Conservation (phyloP, 805 yeast species). For the Schwanniomyces yamadae region DNA sequence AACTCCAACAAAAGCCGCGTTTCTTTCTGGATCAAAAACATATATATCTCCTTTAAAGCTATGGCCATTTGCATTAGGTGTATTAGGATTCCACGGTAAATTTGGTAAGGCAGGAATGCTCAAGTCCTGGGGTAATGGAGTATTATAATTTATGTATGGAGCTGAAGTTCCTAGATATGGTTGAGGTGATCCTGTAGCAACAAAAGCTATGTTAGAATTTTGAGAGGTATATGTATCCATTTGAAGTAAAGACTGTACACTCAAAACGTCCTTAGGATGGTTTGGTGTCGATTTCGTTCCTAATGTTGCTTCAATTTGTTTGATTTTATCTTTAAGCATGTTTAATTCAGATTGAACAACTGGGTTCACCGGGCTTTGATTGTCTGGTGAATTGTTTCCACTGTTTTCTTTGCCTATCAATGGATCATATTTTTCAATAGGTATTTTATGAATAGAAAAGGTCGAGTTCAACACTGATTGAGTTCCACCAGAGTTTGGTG, state of each 20-base stretch:
- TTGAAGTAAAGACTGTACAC: too few relatives aligned
- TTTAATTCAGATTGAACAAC: conserved; percentile 24
- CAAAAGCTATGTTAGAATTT: not conserved
- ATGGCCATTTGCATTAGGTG: not conserved
- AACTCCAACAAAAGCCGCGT: conserved; percentile 15
- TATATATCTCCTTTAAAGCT: not conserved
- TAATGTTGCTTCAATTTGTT: conserved; percentile 40
- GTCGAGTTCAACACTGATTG: conserved; percentile 1
- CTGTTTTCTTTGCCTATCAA: not conserved
- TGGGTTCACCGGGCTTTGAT: not conserved
- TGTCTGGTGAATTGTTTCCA: not conserved
- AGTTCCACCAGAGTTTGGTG: not conserved
- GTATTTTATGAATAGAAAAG: not conserved
- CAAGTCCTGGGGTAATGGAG: too few relatives aligned
- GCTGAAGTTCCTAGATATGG: not conserved
- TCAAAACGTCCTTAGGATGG: too few relatives aligned
- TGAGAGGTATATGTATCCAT: not conserved
- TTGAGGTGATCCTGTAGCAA: not conserved
- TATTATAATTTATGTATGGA: not conserved
- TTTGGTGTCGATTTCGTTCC: not conserved
- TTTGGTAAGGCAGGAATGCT: not conserved
- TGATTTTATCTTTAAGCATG: conserved; percentile 38
- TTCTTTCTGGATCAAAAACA: not conserved
- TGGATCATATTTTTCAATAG: not conserved
- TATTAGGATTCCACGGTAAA: not conserved